These are phyloP conservation scores for Blastocladiella britannica DNA, from an alignment of 192 early-diverging fungal genomes.

Conservation along the genomic window DNA sequence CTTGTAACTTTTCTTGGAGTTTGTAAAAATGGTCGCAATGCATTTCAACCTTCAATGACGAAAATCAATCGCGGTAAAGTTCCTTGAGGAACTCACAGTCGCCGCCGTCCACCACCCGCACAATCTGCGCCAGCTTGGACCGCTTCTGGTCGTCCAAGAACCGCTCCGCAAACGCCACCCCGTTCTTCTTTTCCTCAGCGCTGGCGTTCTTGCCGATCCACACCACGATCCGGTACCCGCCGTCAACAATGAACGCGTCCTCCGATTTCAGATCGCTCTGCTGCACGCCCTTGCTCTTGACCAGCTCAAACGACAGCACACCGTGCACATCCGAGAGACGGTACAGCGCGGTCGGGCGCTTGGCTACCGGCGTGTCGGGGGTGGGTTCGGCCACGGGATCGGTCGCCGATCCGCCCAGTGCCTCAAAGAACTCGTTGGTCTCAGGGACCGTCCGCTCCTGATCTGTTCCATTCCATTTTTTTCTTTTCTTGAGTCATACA, in stretches of 20 bases:
- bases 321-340: constrained; percentile 13
- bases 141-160: constrained; percentile 28
- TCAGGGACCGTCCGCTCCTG: constrained; percentile 9
- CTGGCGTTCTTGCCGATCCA: constrained; percentile 36
- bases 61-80: too few species aligned
- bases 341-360: neutral
- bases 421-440: neutral
- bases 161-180: constrained; percentile 41
- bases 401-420: neutral
- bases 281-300: constrained; percentile 20
- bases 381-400: constrained; percentile 6
- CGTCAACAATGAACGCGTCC: constrained; percentile 50
- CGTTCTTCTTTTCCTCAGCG: constrained; percentile 24
- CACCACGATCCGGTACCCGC: constrained; percentile 27
- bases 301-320: constrained; percentile 25
- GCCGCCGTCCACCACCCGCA: constrained; percentile 43
- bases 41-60: too few species aligned
- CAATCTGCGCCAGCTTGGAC: constrained; percentile 30
- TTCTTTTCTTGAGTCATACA: constrained; percentile 24
- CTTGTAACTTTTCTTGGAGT: constrained; percentile 20
- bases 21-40: neutral
- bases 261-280: constrained; percentile 26
- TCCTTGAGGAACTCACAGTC: constrained; percentile 36
- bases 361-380: constrained; percentile 5
- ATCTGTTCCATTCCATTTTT: constrained; percentile 21